Evolutionary conservation across 2,329 filamentous ascomycete species (phyloP), one percentile per base, ranked within the genome.

Genomic region (Cercospora sesami): DNA sequence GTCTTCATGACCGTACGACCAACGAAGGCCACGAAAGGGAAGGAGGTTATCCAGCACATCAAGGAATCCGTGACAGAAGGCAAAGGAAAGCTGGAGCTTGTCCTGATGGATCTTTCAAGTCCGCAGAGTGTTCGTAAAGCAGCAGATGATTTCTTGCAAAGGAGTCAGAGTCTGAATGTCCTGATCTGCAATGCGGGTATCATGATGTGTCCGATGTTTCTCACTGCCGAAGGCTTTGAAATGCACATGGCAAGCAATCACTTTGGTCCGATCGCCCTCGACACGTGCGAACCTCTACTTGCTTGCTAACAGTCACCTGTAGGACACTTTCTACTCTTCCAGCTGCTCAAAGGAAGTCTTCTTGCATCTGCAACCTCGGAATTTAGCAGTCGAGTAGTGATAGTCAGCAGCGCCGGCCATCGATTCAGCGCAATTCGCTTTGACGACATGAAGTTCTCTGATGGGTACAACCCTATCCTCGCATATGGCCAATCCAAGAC

Each of bases 171-270:
- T 21, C 26, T 71, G n/a, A 67, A 71, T 18, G 39, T 71, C 4
- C 57, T 71, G 63, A 71, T 71, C 2, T 66, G 42, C 23, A 68
- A 65, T 28, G 66, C 62, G 23, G 63, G 66, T n/a, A 28, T 68
- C 1, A 65, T 65, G 62, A 59, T 64, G 45, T 68, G 66, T 36
- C 63, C 66, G 3, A n/a, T 66, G 18, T 51, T 36, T 1, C 31
- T 39, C 26, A 63, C 51, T 26, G 31, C 60, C 8, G 48, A 69
- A 45, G 63, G 63, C 18, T 81, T 80, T 67, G 85, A 87, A 70
- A 72, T 74, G 0, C 84, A 86, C 64, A 83, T 87, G 65, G 84
- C 79, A 26, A 82, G 80, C 14, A 87, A 87, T 73, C 81, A 86
- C 71, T 75, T 87, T 31, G 60, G 60, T 62, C 4, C 5, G 60